These are phyloP conservation scores for Fusarium lateritium DNA, from an alignment of 2,329 filamentous ascomycete species.

Conservation along the genomic window DNA sequence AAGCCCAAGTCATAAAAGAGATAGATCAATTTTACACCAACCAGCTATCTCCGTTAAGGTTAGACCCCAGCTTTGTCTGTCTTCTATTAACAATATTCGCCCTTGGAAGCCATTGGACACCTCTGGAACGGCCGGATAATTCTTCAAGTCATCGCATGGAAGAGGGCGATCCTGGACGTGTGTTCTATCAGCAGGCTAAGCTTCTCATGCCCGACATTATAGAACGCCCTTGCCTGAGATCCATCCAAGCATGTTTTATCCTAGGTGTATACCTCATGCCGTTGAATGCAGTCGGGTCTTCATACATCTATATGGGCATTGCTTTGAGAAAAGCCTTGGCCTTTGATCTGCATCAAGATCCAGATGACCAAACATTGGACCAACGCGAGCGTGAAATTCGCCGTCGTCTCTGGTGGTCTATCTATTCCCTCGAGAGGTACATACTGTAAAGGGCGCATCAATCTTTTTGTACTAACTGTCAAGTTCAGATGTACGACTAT, in stretches of 20 bases:
- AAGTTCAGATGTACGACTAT: conserved; percentile 1
- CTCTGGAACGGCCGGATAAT: neutral
- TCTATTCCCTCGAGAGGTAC: conserved; percentile 1
- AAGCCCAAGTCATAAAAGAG: neutral
- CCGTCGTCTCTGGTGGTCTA: conserved; percentile 3
- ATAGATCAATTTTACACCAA: neutral
- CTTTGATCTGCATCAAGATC: neutral
- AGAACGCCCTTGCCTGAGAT: neutral
- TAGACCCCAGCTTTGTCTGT: conserved; percentile 2
- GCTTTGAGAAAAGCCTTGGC: conserved; percentile 6
- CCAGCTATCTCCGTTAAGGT: neutral
- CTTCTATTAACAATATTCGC: conserved; percentile 4
- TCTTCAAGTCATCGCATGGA: neutral
- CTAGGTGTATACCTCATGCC: conserved; percentile 12
- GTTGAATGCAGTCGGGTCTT: neutral
- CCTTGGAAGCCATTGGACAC: conserved; percentile 11
- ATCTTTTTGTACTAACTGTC: accelerated
- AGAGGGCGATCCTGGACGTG: neutral
- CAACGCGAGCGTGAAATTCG: neutral
- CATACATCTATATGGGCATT: neutral
- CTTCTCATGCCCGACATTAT: neutral
- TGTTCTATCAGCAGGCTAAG: conserved; percentile 5
- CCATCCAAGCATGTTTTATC: conserved; percentile 1
- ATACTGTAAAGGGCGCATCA: accelerated
- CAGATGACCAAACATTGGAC: accelerated